Percentiles rank a stretch among this genome's conserved stretches.
Conservation (phyloP, 2,329 filamentous ascomycete genomes). For the Coniochaeta prunicola region DNA sequence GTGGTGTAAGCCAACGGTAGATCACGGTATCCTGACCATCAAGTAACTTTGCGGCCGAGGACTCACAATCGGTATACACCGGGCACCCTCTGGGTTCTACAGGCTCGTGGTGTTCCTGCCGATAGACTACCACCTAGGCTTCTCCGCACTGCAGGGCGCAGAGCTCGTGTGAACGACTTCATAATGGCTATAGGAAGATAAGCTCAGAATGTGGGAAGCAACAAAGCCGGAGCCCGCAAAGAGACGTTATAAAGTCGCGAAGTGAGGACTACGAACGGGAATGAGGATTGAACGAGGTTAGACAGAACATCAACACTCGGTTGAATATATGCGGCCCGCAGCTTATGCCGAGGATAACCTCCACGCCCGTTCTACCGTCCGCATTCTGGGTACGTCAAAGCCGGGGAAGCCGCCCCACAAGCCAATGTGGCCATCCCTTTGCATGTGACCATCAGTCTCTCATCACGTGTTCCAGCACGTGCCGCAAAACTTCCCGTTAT, state of each 20-base stretch:
- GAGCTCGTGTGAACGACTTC: slow-evolving; percentile 41
- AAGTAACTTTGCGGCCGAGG: no score
- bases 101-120: slow-evolving; percentile 17
- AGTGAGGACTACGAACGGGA: background rate
- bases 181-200: slow-evolving; percentile 18
- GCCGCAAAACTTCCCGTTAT: background rate
- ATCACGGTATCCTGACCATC: no score
- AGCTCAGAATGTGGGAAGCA: background rate
- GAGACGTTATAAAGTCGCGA: background rate
- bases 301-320: background rate
- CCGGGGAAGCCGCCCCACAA: background rate
- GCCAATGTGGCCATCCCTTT: background rate
- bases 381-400: slow-evolving; percentile 4
- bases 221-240: background rate
- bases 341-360: slow-evolving; percentile 22
- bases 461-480: background rate
- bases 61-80: slow-evolving; percentile 13
- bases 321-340: background rate
- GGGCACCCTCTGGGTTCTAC: slow-evolving; percentile 22
- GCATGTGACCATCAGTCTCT: background rate
- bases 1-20: background rate
- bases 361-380: background rate
- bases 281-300: background rate
- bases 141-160: slow-evolving; percentile 44
- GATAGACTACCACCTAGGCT: slow-evolving; percentile 24